Evolutionary conservation across 441 rosid genomes (phyloP).

Genomic region (Gossypium gossypioides): DNA sequence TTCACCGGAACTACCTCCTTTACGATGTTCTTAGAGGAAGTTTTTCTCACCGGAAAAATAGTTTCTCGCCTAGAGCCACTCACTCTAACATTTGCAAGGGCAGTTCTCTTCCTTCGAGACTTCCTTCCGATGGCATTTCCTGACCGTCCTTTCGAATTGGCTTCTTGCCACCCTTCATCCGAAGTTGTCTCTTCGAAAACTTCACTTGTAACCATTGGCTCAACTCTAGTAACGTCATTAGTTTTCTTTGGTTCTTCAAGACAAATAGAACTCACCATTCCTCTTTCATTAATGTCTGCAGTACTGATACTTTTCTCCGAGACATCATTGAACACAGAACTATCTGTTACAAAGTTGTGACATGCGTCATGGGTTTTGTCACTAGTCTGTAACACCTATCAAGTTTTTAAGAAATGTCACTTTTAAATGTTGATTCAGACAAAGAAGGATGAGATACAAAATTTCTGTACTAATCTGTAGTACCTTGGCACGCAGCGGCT

Average conservation of each 20-base stretch:
- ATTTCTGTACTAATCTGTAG: not conserved
- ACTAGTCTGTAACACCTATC: slow-evolving; percentile 39
- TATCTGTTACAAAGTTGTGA: slow-evolving; percentile 28
- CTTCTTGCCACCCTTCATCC: slow-evolving; percentile 72
- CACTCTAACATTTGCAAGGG: slow-evolving; percentile 29
- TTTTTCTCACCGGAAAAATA: slow-evolving; percentile 22
- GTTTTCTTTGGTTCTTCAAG: slow-evolving; percentile 26
- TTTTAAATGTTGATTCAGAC: not conserved
- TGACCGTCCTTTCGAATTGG: slow-evolving; percentile 39
- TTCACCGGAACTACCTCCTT: slow-evolving; percentile 23
- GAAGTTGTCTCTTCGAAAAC: slow-evolving; percentile 33
- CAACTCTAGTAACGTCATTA: slow-evolving; percentile 8
- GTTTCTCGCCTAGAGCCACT: slow-evolving; percentile 23
- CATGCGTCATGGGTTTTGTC: slow-evolving; percentile 29
- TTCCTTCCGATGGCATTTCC: slow-evolving; percentile 33
- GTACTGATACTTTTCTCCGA: slow-evolving; percentile 24
- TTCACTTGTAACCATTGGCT: slow-evolving; percentile 16
- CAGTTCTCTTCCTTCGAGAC: slow-evolving; percentile 25
- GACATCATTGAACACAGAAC: slow-evolving; percentile 19
- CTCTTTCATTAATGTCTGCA: slow-evolving; percentile 22
- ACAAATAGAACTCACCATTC: slow-evolving; percentile 14
- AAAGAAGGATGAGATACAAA: not conserved
- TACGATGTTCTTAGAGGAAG: slow-evolving; percentile 20
- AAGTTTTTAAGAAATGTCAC: slow-evolving; percentile 8
- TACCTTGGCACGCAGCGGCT: slow-evolving; percentile 52